Base-by-base conservation (phyloP, 2,329 filamentous ascomycete species). In the Calycina marina region DNA sequence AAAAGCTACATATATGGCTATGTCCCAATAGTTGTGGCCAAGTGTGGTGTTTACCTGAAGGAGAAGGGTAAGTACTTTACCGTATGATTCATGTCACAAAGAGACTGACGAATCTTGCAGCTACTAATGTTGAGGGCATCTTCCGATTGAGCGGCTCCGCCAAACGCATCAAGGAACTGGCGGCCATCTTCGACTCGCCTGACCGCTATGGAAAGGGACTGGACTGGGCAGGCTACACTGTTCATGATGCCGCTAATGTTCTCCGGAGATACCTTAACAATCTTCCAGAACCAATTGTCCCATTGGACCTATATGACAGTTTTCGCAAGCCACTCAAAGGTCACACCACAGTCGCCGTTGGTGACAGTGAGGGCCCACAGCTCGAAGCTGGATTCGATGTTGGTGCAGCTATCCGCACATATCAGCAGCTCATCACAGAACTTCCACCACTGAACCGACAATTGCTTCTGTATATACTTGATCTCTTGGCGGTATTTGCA, bases 1-100 rank as follows among this genome's bases (percentile, higher is more conserved):
- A 75, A 90, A 56, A 93, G 84, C 59, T 96, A 93, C 56, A 94
- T 96, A 33, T 98, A 96, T 56, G 90, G 90, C 50, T 96, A 96
- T 51, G 88, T 98, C 5, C 90, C 90, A 12, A 96, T 98, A 43
- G 88, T 98, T 26, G 88, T 98, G 33, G 90, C 90, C 20, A 98
- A 98, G 57, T 96, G 90, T 55, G 90, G 90, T 40, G 86, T 98
- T 4, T 98, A 86, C 46, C 56, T 98, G 44, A 98, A 98, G 58
- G 90, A 98, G 56, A 94, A 93, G 71, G 90, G 90, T 94, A 57
- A 44, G 70, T 59, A 31, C 22, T 13, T 10, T 9, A 25, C 12
- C 14, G 10, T 13, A 17, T 4, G 12, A 44, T 8, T 24, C 25
- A 14, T 17, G 12, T 34, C 29, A 18, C 35, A 14, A 9, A 22